A percentile compares a stretch with the other conserved stretches of the same genome.
Conservation (phyloP, 495 filamentous ascomycete genomes). For the Evansstolkia leycettana region DNA sequence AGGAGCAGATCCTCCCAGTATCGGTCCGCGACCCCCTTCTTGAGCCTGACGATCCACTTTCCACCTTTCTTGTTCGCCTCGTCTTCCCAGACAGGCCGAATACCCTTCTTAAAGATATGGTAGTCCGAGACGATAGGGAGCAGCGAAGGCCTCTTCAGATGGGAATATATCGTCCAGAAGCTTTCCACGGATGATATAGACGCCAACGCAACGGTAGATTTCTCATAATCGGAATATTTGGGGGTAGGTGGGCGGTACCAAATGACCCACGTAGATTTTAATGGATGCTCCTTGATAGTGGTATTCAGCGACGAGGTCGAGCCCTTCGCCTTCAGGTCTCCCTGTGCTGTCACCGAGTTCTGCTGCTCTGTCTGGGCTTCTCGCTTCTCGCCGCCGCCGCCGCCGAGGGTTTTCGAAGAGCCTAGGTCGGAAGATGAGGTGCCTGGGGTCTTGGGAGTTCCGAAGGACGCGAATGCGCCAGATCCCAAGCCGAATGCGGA, state of each 20-base stretch:
- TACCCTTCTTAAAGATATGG: constrained; percentile 94
- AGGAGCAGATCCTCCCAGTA: constrained; percentile 96
- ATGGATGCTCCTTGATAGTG: constrained; percentile 38
- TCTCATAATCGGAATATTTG: constrained; percentile 97
- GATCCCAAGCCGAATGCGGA: constrained; percentile 89
- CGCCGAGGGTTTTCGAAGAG: constrained; percentile 24
- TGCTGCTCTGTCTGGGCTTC: constrained; percentile 44
- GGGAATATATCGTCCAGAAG: constrained; percentile 85
- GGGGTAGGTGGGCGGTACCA: constrained; percentile 93
- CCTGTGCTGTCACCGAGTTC: constrained; percentile 33
- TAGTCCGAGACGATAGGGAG: constrained; percentile 93
- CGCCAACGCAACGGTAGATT: constrained; percentile 80
- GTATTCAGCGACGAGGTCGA: constrained; percentile 25
- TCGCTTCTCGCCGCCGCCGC: constrained; percentile 59
- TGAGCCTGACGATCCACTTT: constrained; percentile 92
- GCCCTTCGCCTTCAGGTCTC: constrained; percentile 28
- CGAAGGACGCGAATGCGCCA: constrained; percentile 94
- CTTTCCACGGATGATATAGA: constrained; percentile 73
- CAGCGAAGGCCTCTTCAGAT: constrained; percentile 78
- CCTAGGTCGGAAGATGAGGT: constrained; percentile 58
- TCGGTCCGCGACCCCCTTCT: constrained; percentile 91
- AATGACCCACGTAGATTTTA: constrained; percentile 88
- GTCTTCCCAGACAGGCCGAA: constrained; percentile 97
- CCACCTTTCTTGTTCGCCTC: constrained; percentile 91
- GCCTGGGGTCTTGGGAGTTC: constrained; percentile 80